Percentiles rank a stretch among this genome's conserved stretches.
phyloP scores from a whole-genome alignment of 176 grass and related monocot genomes.

The Musa acuminata region DNA sequence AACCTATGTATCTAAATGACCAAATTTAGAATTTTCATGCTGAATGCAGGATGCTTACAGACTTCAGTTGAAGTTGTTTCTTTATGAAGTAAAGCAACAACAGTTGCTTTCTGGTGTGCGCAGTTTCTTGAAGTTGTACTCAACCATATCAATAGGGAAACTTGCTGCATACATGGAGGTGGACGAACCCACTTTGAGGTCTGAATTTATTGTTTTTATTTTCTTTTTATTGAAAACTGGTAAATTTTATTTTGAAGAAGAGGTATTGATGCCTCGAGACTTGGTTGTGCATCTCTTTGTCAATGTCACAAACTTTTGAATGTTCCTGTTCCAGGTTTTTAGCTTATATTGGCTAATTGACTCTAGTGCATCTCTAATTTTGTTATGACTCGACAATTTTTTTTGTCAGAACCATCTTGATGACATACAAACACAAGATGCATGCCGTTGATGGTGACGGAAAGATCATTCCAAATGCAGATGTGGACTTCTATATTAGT shows the following conservation, averaged over 20 bases:
- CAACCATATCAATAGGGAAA: slow-evolving; percentile 73
- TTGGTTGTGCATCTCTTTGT: not conserved
- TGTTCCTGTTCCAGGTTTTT: too few species aligned
- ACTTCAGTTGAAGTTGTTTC: slow-evolving; percentile 93
- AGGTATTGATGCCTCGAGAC: not conserved
- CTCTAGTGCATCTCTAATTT: not conserved
- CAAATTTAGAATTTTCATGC: not conserved
- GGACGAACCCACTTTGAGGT: slow-evolving; percentile 86
- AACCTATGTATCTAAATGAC: not conserved
- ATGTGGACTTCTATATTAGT: slow-evolving; percentile 83
- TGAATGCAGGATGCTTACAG: slow-evolving; percentile 76
- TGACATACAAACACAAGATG: slow-evolving; percentile 99
- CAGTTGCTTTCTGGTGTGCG: slow-evolving; percentile 76
- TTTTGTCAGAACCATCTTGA: slow-evolving; percentile 66
- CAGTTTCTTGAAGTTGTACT: slow-evolving; percentile 83
- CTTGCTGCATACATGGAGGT: slow-evolving; percentile 94
- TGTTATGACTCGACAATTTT: not conserved
- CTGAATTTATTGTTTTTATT: slow-evolving; percentile 19
- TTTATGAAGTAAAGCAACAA: slow-evolving; percentile 98
- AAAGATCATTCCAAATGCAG: slow-evolving; percentile 77
- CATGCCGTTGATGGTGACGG: slow-evolving; percentile 77
- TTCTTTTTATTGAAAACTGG: not conserved
- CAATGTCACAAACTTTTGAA: not conserved
- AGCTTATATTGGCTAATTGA: not conserved
- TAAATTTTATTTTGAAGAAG: not conserved